Evolutionary conservation across 169 alveolate genomes (phyloP).

Genomic region (Eimeria acervulina): DNA sequence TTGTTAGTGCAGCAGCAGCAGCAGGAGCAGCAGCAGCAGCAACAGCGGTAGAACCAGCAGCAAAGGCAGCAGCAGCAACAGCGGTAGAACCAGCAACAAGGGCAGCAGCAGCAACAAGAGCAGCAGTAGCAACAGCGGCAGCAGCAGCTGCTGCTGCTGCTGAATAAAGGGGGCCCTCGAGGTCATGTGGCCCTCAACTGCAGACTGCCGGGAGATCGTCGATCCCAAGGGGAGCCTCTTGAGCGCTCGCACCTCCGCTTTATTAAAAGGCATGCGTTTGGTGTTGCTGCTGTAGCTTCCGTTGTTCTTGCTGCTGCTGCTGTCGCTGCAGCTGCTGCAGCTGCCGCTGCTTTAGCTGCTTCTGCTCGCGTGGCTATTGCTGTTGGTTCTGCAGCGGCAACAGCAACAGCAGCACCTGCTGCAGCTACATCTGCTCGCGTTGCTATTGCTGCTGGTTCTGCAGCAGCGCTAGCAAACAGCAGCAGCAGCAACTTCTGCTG

Average conservation of each 20-base stretch:
- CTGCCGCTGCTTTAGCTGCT: too few relatives aligned
- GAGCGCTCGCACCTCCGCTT: background rate
- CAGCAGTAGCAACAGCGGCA: too few relatives aligned
- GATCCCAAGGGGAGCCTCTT: conserved; percentile 37
- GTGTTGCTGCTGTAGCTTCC: background rate
- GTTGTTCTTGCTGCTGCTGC: background rate
- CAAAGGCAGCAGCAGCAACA: background rate
- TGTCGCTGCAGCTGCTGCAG: background rate
- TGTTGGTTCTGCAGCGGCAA: too few relatives aligned
- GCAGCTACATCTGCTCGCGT: too few relatives aligned
- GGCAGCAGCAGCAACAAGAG: background rate
- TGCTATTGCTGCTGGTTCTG: too few relatives aligned
- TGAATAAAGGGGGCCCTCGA: too few relatives aligned
- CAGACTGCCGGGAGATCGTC: conserved; percentile 60
- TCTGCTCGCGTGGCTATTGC: too few relatives aligned
- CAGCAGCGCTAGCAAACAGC: too few relatives aligned
- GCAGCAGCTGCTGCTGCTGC: background rate
- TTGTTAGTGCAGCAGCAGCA: background rate
- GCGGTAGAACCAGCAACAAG: background rate
- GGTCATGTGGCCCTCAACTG: conserved; percentile 39
- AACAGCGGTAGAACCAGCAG: too few relatives aligned
- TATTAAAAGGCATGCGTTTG: too few relatives aligned
- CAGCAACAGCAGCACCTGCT: too few relatives aligned
- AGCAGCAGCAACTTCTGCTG: background rate
- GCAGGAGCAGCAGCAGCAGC: background rate